Evolutionary conservation across 2,329 filamentous ascomycete genomes (phyloP).

Genomic region (Talaromyces sp.): DNA sequence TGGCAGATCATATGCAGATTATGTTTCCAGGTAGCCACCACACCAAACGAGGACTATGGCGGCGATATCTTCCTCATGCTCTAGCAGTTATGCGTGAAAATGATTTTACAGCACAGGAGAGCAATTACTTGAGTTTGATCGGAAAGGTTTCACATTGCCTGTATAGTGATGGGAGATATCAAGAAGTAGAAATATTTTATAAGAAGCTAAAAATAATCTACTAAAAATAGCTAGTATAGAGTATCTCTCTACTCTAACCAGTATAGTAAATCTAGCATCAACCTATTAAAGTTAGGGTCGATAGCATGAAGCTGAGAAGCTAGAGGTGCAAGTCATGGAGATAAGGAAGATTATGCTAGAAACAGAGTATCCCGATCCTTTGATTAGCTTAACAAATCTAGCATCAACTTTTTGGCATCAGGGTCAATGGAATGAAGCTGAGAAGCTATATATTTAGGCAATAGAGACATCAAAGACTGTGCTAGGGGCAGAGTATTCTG

Average conservation of each 20-base stretch:
- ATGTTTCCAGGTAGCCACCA: constrained; percentile 19
- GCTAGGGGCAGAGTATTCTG: too few relatives aligned
- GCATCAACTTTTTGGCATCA: too few relatives aligned
- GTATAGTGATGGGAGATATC: constrained; percentile 20
- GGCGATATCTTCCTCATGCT: constrained; percentile 23
- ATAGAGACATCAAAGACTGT: too few relatives aligned
- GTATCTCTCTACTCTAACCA: constrained; percentile 16
- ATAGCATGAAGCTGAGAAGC: too few relatives aligned
- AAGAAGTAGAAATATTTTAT: constrained; percentile 19
- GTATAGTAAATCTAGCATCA: too few relatives aligned
- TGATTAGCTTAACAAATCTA: too few relatives aligned
- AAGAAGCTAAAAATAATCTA: not conserved
- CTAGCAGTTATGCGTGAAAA: not conserved
- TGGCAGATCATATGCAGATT: constrained; percentile 7
- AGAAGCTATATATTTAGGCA: too few relatives aligned
- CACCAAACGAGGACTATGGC: constrained; percentile 20
- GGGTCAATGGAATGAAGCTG: too few relatives aligned
- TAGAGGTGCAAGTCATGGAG: too few relatives aligned
- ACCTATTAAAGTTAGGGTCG: too few relatives aligned
- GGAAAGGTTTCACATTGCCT: constrained; percentile 17
- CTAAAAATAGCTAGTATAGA: not conserved
- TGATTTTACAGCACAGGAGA: constrained; percentile 1
- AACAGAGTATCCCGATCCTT: too few relatives aligned
- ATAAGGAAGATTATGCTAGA: too few relatives aligned
- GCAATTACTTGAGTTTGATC: constrained; percentile 1